Evolutionary conservation across 208 protist species (phyloP), one percentile per base, ranked within the genome.

Genomic region (Acanthamoeba healyi): DNA sequence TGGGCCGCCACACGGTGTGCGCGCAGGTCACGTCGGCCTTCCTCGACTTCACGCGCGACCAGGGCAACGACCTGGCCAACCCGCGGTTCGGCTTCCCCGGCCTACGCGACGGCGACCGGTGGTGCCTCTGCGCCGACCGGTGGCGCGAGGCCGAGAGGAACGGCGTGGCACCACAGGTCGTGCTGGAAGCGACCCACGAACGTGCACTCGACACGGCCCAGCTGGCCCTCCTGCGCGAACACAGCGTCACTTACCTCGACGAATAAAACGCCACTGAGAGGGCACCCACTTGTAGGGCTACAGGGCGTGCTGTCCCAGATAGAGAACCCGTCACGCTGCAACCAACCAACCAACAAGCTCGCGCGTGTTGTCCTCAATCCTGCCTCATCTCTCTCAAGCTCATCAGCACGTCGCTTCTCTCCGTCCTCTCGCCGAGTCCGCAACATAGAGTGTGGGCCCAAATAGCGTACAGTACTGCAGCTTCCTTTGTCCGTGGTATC

Each of bases 1-100:
- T 79, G 34, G 67, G 67, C 4, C 32, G 67, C 67, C 67, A 79
- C 67, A 79, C 67, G 3, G 67, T 79, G 34, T 79, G 67, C 40
- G 67, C 67, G 22, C 36, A 49, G 36, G 40, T 79, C 34, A 79
- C 67, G 36, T 79, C 67, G 3, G 67, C 32, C 22, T 79, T 79
- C 19, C 40, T 79, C 2, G 9, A 6, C 36, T 79, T 79, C 14
- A 79, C 67, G 2, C 36, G 17, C 67, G 32, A 24, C 29, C 67
- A 46, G 9, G 67, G 67, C 17, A 79, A 79, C 67, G 67, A 79
- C 40, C 67, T 79, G 34, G 7, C 67, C 32, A 38, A 79, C 67
- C 34, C 40, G 3, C 67, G 40, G 1, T 79, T n/a, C 36, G 67
- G 7, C 7, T 79, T 79, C 19, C 67, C 67, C 1, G 67, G 67